Base-by-base conservation (phyloP, 768 basidiomycete genomes). In the Asterophora parasitica region DNA sequence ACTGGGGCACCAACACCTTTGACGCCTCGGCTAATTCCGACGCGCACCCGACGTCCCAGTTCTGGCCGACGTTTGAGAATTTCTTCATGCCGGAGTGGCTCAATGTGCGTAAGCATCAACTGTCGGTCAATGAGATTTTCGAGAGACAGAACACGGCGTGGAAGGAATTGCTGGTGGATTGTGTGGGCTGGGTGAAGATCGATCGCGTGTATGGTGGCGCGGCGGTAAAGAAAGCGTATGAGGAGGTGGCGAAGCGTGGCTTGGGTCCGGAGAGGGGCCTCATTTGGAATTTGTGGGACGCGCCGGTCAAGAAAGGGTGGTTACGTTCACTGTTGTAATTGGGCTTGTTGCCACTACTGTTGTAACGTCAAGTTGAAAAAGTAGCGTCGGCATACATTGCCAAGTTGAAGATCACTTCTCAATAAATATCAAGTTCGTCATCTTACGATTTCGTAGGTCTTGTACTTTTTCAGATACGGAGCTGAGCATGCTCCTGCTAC, bases 41-140 rank as follows among this genome's bases (percentile, higher is more conserved):
- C 9, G 32, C 42, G 10, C 28, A 11, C 8, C 46, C 51, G 4
- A 47, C 50, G 4, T 62, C 59, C 13, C 54, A 56, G 19, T 66
- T 69, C 47, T 66, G 64, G 61, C 67, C 66, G 3, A 59, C 57
- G 2, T 49, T 74, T 9, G 81, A 83, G 53, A 62, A 64, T 11
- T 86, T 86, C 59, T 86, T 86, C 63, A 83, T 80, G 81, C 73
- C 74, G 2, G 81, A 83, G 61, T 86, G 85, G 85, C 67, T 86
- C 2, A 69, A 74, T 35, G 65, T 73, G 16, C 79, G 83, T 11
- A 72, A 67, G 56, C 64, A 66, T 40, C 71, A 82, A 51, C 63
- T 83, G 1, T 61, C 74, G 0, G 53, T 72, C 0, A 40, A 57
- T 10, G 71, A 78, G 48, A 82, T 86, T 41, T 70, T 73, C 34